A percentile compares a stretch with the other conserved stretches of the same genome.
Evolutionary conservation across 345 rosid genomes (phyloP).

Genomic region (Pseudoturritis turrita): DNA sequence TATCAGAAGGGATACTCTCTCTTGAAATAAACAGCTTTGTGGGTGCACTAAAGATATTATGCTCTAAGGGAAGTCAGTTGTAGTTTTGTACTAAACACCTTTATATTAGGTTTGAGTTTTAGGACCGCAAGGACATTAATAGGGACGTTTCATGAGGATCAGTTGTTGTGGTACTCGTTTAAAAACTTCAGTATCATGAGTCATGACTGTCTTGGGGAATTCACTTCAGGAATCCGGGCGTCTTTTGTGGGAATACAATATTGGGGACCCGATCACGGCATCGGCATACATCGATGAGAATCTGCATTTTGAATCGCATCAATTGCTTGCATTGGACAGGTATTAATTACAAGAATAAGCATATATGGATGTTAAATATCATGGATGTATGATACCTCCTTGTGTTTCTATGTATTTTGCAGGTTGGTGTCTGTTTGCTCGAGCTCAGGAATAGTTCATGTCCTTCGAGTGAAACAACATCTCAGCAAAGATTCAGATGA

Average conservation of each 20-base stretch:
- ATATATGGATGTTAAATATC: not conserved
- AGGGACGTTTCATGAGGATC: not conserved
- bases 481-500: slow-evolving; percentile 20
- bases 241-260: slow-evolving; percentile 60
- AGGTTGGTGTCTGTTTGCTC: slow-evolving; percentile 80
- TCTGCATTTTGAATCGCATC: slow-evolving; percentile 43
- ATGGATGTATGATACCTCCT: not conserved
- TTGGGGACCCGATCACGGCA: slow-evolving; percentile 74
- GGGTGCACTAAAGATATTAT: not conserved
- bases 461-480: slow-evolving; percentile 44
- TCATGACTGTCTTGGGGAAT: slow-evolving; percentile 15
- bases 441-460: slow-evolving; percentile 52
- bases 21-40: not conserved
- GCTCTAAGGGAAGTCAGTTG: not conserved
- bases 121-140: not conserved
- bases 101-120: not conserved
- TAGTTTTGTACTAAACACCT: not conserved
- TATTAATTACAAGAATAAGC: slow-evolving; percentile 16
- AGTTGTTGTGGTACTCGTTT: slow-evolving; percentile 10
- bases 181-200: not conserved
- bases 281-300: slow-evolving; percentile 88
- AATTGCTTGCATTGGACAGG: slow-evolving; percentile 52
- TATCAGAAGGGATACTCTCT: not conserved
- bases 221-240: slow-evolving; percentile 60
- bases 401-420: slow-evolving; percentile 16